Evolutionary conservation across 2,329 filamentous ascomycete genomes (phyloP).

Genomic region (Monosporascus cannonballus): DNA sequence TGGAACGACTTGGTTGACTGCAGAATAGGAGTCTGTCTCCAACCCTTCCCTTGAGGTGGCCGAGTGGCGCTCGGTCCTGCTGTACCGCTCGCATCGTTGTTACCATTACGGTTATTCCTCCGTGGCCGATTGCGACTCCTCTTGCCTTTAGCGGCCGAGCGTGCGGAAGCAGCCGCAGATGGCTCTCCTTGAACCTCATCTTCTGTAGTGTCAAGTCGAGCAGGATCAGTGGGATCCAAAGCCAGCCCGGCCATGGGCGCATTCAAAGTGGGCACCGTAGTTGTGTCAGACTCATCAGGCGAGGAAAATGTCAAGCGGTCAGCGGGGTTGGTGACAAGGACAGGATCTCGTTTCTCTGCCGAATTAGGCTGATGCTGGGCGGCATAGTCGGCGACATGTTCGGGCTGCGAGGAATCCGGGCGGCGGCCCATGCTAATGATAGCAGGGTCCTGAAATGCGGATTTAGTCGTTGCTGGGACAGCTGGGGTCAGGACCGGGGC

Average conservation of each 20-base stretch:
- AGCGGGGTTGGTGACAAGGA: conserved; percentile 15
- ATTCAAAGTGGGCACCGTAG: conserved; percentile 4
- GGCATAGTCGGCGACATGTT: conserved; percentile 12
- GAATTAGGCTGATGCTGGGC: conserved; percentile 21
- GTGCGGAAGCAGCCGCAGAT: conserved; percentile 9
- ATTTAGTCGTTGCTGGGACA: conserved; percentile 21
- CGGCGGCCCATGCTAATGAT: conserved; percentile 63
- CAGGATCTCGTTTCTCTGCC: conserved; percentile 26
- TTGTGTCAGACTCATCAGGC: conserved; percentile 17
- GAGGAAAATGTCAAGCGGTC: conserved; percentile 20
- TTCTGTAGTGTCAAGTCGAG: conserved; percentile 11
- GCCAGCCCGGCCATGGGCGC: conserved; percentile 9
- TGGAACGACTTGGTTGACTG: conserved; percentile 58
- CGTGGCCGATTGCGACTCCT: not conserved
- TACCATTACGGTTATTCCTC: conserved; percentile 13
- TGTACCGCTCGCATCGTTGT: conserved; percentile 8
- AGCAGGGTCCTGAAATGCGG: conserved; percentile 70
- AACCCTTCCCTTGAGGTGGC: conserved; percentile 41
- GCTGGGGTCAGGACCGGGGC: conserved; percentile 16
- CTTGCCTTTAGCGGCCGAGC: not conserved
- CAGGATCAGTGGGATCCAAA: conserved; percentile 11
- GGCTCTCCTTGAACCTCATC: conserved; percentile 14
- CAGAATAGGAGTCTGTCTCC: conserved; percentile 54
- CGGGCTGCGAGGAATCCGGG: conserved; percentile 18
- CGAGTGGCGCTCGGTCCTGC: conserved; percentile 14